Conservation (phyloP, 2,329 filamentous ascomycete genomes). For the Neonectria coccinea region DNA sequence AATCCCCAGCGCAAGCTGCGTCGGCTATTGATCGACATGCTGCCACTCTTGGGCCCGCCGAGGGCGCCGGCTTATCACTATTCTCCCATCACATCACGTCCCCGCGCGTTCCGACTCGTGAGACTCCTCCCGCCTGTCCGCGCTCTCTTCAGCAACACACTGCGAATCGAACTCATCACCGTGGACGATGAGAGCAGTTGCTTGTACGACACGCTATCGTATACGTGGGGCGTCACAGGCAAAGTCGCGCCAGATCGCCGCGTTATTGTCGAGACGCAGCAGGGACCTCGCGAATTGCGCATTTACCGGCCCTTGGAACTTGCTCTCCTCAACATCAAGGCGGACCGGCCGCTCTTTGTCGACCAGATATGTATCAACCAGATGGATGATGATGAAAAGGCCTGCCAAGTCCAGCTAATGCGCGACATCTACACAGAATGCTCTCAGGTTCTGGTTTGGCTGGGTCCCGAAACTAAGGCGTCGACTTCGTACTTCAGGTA, state of each 20-base stretch:
- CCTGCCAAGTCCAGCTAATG: constrained; percentile 47
- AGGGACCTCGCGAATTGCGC: constrained; percentile 29
- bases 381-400: constrained; percentile 39
- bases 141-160: constrained; percentile 32
- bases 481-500: constrained; percentile 41
- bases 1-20: not conserved
- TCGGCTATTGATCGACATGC: not conserved
- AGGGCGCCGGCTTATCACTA: constrained; percentile 14
- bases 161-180: constrained; percentile 46
- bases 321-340: constrained; percentile 38
- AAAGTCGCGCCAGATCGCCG: constrained; percentile 35
- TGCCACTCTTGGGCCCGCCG: constrained; percentile 9
- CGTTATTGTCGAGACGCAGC: constrained; percentile 42
- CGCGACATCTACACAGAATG: constrained; percentile 45
- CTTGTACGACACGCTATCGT: constrained; percentile 48
- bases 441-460: constrained; percentile 43
- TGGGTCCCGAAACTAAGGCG: constrained; percentile 39
- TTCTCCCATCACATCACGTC: not conserved
- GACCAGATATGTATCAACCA: constrained; percentile 52
- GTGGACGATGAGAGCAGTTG: constrained; percentile 30
- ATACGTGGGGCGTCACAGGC: constrained; percentile 44
- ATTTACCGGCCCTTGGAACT: constrained; percentile 48
- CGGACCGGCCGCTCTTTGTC: constrained; percentile 42
- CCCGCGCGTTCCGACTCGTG: constrained; percentile 24
- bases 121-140: constrained; percentile 22